These are phyloP conservation scores for Leishmania tropica DNA, from an alignment of 208 protist species.

Conservation along the genomic window DNA sequence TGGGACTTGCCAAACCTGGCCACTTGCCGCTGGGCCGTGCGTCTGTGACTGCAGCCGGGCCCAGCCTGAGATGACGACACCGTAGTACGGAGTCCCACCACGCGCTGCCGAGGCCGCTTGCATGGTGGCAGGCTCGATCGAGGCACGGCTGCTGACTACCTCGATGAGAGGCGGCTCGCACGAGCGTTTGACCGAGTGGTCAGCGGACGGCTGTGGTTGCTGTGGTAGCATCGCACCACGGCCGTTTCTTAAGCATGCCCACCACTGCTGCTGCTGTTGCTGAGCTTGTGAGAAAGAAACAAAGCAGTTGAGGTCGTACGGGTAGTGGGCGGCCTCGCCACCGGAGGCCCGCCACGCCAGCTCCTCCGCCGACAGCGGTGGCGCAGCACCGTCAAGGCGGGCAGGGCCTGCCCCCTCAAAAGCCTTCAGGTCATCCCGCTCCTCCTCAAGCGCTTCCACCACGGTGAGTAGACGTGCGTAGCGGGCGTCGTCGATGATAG, in stretches of 20 bases:
- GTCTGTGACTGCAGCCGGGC: slow-evolving; percentile 40
- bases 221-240: not conserved
- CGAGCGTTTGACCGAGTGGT: not conserved
- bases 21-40: slow-evolving; percentile 5
- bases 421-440: slow-evolving; percentile 1
- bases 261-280: not conserved
- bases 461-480: slow-evolving; percentile 50
- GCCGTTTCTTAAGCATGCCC: not conserved
- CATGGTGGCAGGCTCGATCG: slow-evolving; percentile 40
- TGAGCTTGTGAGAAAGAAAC: slow-evolving; percentile 33
- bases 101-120: slow-evolving; percentile 26
- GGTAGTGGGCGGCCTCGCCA: slow-evolving; percentile 39
- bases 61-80: slow-evolving; percentile 79
- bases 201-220: not conserved
- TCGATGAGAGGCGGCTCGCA: slow-evolving; percentile 50
- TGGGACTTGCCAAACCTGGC: slow-evolving; percentile 64
- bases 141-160: slow-evolving; percentile 47
- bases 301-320: slow-evolving; percentile 39
- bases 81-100: slow-evolving; percentile 55
- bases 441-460: slow-evolving; percentile 38
- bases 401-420: not conserved
- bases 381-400: not conserved
- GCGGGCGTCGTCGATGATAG: slow-evolving; percentile 59
- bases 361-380: slow-evolving; percentile 18
- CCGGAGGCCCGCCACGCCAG: slow-evolving; percentile 28